A percentile compares a stretch with the other conserved stretches of the same genome.
These are phyloP conservation scores for Cyclotella kingstonii DNA, from an alignment of 108 stramenopile genomes.

Conservation along the genomic window DNA sequence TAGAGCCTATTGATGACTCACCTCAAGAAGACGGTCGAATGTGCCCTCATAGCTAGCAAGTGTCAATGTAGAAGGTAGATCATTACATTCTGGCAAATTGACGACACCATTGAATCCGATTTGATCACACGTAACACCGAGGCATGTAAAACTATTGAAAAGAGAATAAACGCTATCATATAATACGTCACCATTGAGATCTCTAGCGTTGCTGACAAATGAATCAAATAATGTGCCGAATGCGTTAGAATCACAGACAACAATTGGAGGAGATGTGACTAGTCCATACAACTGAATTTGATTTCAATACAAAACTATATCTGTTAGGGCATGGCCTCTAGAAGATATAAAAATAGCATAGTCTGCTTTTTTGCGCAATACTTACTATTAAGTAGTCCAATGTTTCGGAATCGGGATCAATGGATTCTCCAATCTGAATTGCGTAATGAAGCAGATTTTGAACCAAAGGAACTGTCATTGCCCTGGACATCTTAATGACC, in stretches of 20 bases:
- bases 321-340: not conserved
- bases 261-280: conserved; percentile 22
- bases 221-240: conserved; percentile 20
- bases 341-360: no score
- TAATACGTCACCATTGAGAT: not conserved
- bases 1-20: not conserved
- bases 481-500: conserved; percentile 21
- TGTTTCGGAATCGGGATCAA: not conserved
- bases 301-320: not conserved
- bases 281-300: conserved; percentile 18
- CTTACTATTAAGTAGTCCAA: conserved; percentile 16
- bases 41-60: conserved; percentile 12
- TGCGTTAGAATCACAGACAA: conserved; percentile 12
- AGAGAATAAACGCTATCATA: not conserved
- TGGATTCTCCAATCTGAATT: conserved; percentile 4
- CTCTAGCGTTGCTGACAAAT: conserved; percentile 18
- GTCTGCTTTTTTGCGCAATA: no score
- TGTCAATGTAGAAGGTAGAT: not conserved
- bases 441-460: conserved; percentile 68
- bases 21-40: conserved; percentile 11
- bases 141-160: conserved; percentile 26
- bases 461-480: conserved; percentile 71
- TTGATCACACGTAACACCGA: conserved; percentile 25
- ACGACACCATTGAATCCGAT: conserved; percentile 7
- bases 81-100: conserved; percentile 10